Base-by-base conservation (phyloP, 106 monocot species). In the Xerophyta viscosa region DNA sequence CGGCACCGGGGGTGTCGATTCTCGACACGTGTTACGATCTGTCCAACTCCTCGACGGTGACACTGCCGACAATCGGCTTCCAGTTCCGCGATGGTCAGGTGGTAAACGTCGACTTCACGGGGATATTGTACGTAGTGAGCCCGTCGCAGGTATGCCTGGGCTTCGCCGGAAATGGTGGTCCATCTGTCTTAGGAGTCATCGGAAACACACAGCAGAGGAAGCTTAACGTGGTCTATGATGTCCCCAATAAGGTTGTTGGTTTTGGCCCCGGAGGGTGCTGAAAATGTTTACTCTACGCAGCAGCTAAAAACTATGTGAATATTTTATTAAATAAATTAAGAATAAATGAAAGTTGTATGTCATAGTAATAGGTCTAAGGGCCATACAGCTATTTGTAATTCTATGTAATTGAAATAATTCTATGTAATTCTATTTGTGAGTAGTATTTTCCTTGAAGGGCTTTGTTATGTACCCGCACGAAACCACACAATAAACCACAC, bases 171-270 rank as follows among this genome's bases (percentile, higher is more conserved):
- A 56, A 63, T 31, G 33, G 0, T 0, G 41, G 33, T 14, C 6
- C 52, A 4, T 13, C 26, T 9, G 37, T 53, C 36, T 0, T 51
- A 15, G 52, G 39, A 8, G 60, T 73, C 33, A 60, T 79, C 25
- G 78, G 72, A 0, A 79, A 73, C 37, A 18, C 50, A 20, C 72
- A 73, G 78, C 78, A 79, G 63, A 12, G 9, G 15, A 53, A 23
- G 31, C 12, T 28, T 15, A 22, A 44, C 23, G 69, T 79, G 15
- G 59, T 73, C 0, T 69, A 79, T 20, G 69, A 73, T 12, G n/a
- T 52, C 0, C 10, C 22, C 1, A 53, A 31, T 6, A 4, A 31
- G 8, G 18, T 7, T 27, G 54, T 78, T n/a, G 78, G 78, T 2
- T 78, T 78, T 10, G 58, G 37, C 1, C 18, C 66, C 0, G 47